Conservation (phyloP, 192 early-diverging fungal species). For the Borealophlyctis nickersoniae region DNA sequence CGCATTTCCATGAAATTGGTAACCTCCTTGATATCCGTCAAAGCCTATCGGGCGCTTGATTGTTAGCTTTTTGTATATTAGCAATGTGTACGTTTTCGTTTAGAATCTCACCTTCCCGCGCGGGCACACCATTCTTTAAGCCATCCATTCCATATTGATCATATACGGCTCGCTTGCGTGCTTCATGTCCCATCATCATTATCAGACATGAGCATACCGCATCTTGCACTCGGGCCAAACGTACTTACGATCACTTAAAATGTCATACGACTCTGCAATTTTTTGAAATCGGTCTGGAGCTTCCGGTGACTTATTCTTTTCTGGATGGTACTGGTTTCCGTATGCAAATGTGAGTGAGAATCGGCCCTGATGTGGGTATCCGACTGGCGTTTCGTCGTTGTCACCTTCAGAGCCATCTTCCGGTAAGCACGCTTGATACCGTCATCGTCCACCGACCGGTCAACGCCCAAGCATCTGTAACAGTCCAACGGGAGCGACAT, state of each 20-base stretch:
- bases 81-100: too few relatives aligned
- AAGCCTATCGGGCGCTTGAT: too few relatives aligned
- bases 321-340: slow-evolving; percentile 43
- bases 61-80: too few relatives aligned
- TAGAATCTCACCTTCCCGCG: slow-evolving; percentile 35
- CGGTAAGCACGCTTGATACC: slow-evolving; percentile 53
- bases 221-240: neutral
- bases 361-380: too few relatives aligned
- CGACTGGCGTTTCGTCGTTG: neutral
- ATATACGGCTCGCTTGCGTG: slow-evolving; percentile 46
- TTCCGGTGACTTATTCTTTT: slow-evolving; percentile 41
- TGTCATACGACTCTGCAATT: slow-evolving; percentile 49
- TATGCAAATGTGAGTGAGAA: neutral
- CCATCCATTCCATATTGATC: slow-evolving; percentile 56
- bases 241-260: slow-evolving; percentile 40
- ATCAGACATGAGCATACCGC: neutral
- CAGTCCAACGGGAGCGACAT: slow-evolving; percentile 57
- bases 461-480: slow-evolving; percentile 83
- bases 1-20: slow-evolving; percentile 49
- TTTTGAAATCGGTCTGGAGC: slow-evolving; percentile 38
- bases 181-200: slow-evolving; percentile 22
- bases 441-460: slow-evolving; percentile 72
- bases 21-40: slow-evolving; percentile 46
- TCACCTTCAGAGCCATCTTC: slow-evolving; percentile 62
- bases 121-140: slow-evolving; percentile 48